Base-by-base conservation (phyloP, 352 stramenopile species). In the Pythium volutum region DNA sequence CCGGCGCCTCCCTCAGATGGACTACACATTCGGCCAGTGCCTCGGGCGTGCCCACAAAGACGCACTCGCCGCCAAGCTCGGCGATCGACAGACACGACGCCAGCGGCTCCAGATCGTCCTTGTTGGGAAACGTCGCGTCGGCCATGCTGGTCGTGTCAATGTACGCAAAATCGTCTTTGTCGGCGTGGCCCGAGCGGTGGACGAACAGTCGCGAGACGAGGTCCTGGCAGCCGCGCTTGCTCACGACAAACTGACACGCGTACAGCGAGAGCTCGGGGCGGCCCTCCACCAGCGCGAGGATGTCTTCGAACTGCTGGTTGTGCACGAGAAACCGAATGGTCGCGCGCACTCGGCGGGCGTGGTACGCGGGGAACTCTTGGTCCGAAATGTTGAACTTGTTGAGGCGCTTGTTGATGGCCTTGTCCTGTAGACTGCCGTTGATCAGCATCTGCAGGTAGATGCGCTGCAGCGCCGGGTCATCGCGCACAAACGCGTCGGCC, bases 351-450 rank as follows among this genome's bases (percentile, higher is more conserved):
- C 75, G 71, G 12, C 81, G 83, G 55, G 15, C 70, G 12, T 77
- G 58, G 62, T 80, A 91, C 34, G 66, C 64, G 9, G 84, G 84
- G 62, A 93, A 91, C 12, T 65, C 71, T 23, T 70, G 73, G 8
- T 75, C 62, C 20, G 77, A 56, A 12, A 93, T 27, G 31, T 81
- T 75, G 64, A 91, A 90, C 12, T 74, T 69, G 38, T 63, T 67
- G 15, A 93, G 62, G 18, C 81, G 70, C 62, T 88, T 89, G 61
- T 88, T 88, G 64, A 91, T 78, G 38, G 87, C 50, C 66, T 91
- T 90, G 66, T 91, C 79, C 11, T 71, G 52, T 9, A 77, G 54
- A 33, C 76, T 66, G 43, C 46, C 15, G 31, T 77, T 55, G 12
- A 93, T 73, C 18, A 93, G 61, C 56, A 76, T 67, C 41, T 84